Conservation (phyloP, 345 rosid genomes). For the Alliaria petiolata region DNA sequence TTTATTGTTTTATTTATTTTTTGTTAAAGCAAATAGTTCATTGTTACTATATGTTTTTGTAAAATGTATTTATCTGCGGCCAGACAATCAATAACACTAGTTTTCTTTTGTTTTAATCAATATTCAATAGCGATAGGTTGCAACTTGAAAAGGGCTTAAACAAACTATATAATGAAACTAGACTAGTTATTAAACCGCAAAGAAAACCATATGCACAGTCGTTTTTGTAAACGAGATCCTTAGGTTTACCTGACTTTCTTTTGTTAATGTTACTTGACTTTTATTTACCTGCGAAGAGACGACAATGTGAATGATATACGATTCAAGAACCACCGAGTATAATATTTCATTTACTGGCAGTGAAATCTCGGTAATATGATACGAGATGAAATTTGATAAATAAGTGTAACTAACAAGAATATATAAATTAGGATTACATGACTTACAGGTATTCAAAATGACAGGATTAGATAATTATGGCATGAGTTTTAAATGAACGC, state of each 20-base stretch:
- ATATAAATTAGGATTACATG: not conserved
- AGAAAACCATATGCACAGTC: not conserved
- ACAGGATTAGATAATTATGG: no score
- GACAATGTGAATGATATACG: not conserved
- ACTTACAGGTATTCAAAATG: not conserved
- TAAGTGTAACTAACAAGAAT: not conserved
- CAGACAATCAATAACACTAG: not conserved
- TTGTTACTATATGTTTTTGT: not conserved
- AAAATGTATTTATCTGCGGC: not conserved
- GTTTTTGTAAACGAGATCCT: not conserved
- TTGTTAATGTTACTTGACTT: no score
- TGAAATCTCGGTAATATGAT: not conserved
- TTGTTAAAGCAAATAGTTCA: no score
- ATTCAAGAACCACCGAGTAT: not conserved
- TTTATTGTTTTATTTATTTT: no score
- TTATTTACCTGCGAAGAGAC: no score
- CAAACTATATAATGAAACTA: not conserved
- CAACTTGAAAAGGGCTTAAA: not conserved
- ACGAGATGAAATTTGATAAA: not conserved
- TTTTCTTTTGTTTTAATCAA: not conserved
- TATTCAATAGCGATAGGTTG: not conserved
- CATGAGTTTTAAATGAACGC: no score
- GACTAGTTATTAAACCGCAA: not conserved
- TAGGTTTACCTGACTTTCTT: not conserved
- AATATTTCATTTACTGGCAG: not conserved